These are phyloP conservation scores for Schwanniomyces pseudopolymorphus DNA, from an alignment of 805 yeast genomes.

Conservation along the genomic window DNA sequence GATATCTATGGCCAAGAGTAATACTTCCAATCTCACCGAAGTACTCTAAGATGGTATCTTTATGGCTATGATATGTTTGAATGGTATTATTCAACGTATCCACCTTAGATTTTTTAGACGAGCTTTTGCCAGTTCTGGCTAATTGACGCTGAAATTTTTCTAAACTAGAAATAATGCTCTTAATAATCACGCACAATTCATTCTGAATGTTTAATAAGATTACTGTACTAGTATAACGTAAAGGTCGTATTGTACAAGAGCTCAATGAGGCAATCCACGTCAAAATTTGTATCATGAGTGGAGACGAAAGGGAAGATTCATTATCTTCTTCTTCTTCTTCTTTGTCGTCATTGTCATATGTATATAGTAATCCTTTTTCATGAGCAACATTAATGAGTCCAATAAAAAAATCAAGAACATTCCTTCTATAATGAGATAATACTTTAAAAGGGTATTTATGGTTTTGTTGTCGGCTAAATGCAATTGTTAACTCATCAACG, in stretches of 20 bases:
- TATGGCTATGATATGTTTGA: conserved; percentile 38
- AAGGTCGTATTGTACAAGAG: conserved; percentile 65
- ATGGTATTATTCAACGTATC: conserved; percentile 46
- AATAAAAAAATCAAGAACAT: conserved; percentile 55
- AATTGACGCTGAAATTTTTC: conserved; percentile 49
- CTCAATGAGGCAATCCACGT: conserved; percentile 79
- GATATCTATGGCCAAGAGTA: conserved; percentile 71
- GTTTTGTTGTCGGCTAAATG: conserved; percentile 56
- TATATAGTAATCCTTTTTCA: conserved; percentile 61
- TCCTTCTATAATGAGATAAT: conserved; percentile 51
- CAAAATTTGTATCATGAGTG: conserved; percentile 54
- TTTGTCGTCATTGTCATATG: conserved; percentile 12
- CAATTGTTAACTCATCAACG: conserved; percentile 65
- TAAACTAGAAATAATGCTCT: conserved; percentile 29
- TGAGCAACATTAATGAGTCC: conserved; percentile 52
- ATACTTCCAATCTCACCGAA: conserved; percentile 66
- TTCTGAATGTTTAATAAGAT: conserved; percentile 61
- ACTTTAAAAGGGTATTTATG: conserved; percentile 69
- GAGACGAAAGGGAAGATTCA: conserved; percentile 27
- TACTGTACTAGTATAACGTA: conserved; percentile 66
- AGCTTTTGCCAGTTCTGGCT: conserved; percentile 21
- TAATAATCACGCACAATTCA: conserved; percentile 52
- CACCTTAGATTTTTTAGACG: conserved; percentile 33
- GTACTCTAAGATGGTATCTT: conserved; percentile 52
- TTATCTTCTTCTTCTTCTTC: conserved; percentile 25